Evolutionary conservation across 345 rosid species (phyloP), one percentile per base, ranked within the genome.

Genomic region (Citrus mangshanensis): DNA sequence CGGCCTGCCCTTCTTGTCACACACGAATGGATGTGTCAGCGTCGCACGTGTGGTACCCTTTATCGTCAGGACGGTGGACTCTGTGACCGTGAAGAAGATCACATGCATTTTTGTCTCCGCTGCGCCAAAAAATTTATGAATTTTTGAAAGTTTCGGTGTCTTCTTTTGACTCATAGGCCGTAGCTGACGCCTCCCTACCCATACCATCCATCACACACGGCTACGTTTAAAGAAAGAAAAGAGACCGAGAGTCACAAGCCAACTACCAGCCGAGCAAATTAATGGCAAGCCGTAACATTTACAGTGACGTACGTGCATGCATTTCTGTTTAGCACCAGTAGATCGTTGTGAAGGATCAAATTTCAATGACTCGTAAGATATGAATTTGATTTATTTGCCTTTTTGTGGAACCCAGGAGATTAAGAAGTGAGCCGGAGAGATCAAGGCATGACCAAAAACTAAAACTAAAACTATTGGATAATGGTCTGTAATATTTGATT

Each of bases 11-110:
- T 27, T 71, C 66, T 70, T 55, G 58, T 76, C 86, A 76, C 89
- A 84, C 89, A 54, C 89, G 90, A 86, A 84, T 88, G 86, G 82
- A 32, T 79, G 59, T 75, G 87, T 80, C 89, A 86, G 90, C 22
- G 32, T 76, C 81, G 85, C 90, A 84, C 88, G 87, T 86, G 87
- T 69, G 81, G 22, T 3, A 2, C 19, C 78, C 30, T 51, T 79
- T 24, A 75, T 9, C 64, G 72, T n/a, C 38, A 1, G 2, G 79
- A 79, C 79, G 42, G 55, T 25, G 81, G 81, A 81, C 74, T 68
- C 56, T 10, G 46, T 9, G 46, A 40, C 46, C 13, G 25, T 10
- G 63, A 73, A 59, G 54, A 35, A 25, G 19, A 25, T 61, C 77
- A 74, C 77, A 73, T 73, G 76, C 66, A 55, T 4, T 18, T 63